A percentile compares a stretch with the other conserved stretches of the same genome.
These are phyloP conservation scores for Trichaptum fuscoviolaceum DNA, from an alignment of 768 basidiomycete species.

Conservation along the genomic window DNA sequence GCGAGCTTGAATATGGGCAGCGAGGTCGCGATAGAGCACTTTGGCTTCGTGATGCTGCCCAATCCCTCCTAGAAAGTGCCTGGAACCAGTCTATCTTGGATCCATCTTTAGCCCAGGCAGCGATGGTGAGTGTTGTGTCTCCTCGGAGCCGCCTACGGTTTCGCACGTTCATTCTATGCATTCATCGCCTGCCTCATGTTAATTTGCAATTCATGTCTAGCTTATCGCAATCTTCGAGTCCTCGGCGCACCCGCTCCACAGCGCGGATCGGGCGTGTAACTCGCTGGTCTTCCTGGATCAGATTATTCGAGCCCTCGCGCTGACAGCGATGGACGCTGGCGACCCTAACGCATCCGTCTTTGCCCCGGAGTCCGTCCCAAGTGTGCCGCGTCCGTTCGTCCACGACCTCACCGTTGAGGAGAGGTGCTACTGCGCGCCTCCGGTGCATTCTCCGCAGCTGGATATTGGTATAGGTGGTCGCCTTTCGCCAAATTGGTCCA, in stretches of 20 bases:
- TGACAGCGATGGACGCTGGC: slow-evolving; percentile 52
- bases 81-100: slow-evolving; percentile 51
- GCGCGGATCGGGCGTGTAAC: slow-evolving; percentile 43
- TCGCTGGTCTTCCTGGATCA: slow-evolving; percentile 58
- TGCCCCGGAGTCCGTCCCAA: slow-evolving; percentile 44
- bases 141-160: background rate
- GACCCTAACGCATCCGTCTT: slow-evolving; percentile 52
- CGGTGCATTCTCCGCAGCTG: slow-evolving; percentile 8
- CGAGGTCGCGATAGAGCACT: slow-evolving; percentile 54
- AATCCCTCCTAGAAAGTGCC: slow-evolving; percentile 46
- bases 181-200: slow-evolving; percentile 2
- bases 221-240: slow-evolving; percentile 75
- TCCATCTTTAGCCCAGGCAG: slow-evolving; percentile 64
- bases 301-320: slow-evolving; percentile 50
- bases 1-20: slow-evolving; percentile 52
- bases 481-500: background rate
- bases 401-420: slow-evolving; percentile 1
- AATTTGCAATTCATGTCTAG: slow-evolving; percentile 27
- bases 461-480: background rate
- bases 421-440: slow-evolving; percentile 26
- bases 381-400: slow-evolving; percentile 28
- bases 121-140: slow-evolving; percentile 41
- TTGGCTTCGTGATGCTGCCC: slow-evolving; percentile 52
- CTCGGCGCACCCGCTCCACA: slow-evolving; percentile 65
- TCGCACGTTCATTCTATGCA: slow-evolving; percentile 13